Conservation (phyloP, 179 eudicot genomes). For the Nepenthes alata region DNA sequence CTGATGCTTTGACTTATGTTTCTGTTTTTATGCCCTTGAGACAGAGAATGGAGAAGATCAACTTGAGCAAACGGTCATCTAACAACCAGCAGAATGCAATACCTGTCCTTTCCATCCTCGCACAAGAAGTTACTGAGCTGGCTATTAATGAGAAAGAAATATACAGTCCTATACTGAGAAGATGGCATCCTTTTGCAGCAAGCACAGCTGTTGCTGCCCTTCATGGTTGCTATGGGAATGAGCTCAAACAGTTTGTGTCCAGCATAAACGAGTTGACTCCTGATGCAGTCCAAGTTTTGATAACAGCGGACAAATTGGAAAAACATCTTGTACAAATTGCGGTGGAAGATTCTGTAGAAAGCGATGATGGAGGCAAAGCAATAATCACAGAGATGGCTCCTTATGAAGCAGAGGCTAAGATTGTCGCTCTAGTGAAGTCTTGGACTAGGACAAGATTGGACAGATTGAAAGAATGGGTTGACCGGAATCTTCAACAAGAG, state of each 20-base stretch:
- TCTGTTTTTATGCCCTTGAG: conserved; percentile 12
- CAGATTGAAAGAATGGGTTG: conserved; percentile 68
- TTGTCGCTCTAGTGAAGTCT: conserved; percentile 56
- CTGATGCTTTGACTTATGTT: background rate
- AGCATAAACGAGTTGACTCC: conserved; percentile 76
- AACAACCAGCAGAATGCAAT: conserved; percentile 48
- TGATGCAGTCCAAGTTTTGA: conserved; percentile 68
- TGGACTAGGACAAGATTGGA: conserved; percentile 80
- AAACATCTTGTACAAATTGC: conserved; percentile 82
- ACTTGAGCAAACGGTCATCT: conserved; percentile 48
- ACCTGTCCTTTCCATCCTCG: conserved; percentile 69
- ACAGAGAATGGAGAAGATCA: conserved; percentile 75
- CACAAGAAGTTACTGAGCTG: conserved; percentile 71
- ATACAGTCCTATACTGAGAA: conserved; percentile 67
- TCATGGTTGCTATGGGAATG: conserved; percentile 66
- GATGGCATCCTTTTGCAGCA: conserved; percentile 89
- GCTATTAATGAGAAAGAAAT: conserved; percentile 76
- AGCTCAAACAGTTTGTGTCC: conserved; percentile 72
- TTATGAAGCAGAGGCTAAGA: conserved; percentile 65
- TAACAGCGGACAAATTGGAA: conserved; percentile 82
- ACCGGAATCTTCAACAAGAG: conserved; percentile 74
- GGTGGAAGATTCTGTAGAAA: conserved; percentile 82
- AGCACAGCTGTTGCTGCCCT: conserved; percentile 81
- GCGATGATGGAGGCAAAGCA: conserved; percentile 92
- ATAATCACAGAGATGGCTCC: conserved; percentile 84